Base-by-base conservation (phyloP, 495 filamentous ascomycete genomes). In the Aspergillus hancockii region DNA sequence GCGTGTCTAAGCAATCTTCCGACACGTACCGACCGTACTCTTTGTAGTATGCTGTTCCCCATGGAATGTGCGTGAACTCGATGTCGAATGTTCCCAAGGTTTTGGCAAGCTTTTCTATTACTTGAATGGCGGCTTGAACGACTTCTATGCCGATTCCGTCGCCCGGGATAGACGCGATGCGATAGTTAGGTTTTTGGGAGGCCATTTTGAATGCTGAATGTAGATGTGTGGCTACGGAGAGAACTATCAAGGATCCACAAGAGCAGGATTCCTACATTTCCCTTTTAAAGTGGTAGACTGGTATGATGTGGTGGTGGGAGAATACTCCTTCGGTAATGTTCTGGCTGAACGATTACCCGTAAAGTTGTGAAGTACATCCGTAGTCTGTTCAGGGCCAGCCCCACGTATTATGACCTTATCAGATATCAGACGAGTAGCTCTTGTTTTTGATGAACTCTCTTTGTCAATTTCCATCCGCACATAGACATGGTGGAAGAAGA, bases 71-170 rank as follows among this genome's bases (percentile, higher is more conserved):
- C 23, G 66, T 73, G 67, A 83, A 83, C 12, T 79, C 64, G 21
- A 83, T 66, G 49, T 76, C 65, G 67, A 83, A 82, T 4, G 78
- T 79, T 32, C 71, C 58, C 10, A 81, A 68, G 4, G 68, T 73
- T 25, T 70, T 63, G 16, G 77, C 72, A 25, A 83, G 64, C 18
- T 72, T 71, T 49, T 78, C 64, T 36, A 83, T 62, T 8, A 77
- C 80, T n/a, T 67, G 58, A 52, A 78, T 80, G 19, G 77, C 78
- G 12, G 79, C 81, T 10, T 67, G 57, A 38, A 83, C 78, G 10
- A 83, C 80, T 63, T 83, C 81, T 9, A 72, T 69, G 4, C 81
- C 80, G 46, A 83, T 82, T 10, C 81, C 81, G 66, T 83, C 81
- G 13, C 71, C 81, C 0, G 81, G 81, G 23, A 83, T 82, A 1